phyloP scores from a whole-genome alignment of 2,329 filamentous ascomycete species.

The Didymella segeticola region DNA sequence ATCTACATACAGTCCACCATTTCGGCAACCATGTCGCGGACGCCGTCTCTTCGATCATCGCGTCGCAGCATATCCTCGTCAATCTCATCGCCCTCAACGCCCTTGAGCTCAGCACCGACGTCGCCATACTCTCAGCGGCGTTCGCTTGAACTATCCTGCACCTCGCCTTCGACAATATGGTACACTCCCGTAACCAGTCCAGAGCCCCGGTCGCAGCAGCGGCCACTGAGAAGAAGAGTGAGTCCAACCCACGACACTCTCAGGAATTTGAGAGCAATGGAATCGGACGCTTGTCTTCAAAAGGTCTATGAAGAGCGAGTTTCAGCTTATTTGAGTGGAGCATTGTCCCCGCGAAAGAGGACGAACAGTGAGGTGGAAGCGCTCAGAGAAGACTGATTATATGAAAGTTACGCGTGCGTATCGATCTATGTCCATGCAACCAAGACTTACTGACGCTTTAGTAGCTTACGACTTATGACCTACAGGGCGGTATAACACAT shows the following conservation, averaged over 20 bases:
- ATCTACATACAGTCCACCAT: constrained; percentile 20
- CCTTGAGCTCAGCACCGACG: constrained; percentile 10
- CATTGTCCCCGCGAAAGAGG: constrained; percentile 20
- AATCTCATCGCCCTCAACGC: constrained; percentile 2
- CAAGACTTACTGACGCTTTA: background rate
- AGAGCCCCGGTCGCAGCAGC: constrained; percentile 17
- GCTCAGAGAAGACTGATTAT: background rate
- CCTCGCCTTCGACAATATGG: constrained; percentile 9
- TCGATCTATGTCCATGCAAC: background rate
- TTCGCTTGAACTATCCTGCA: constrained; percentile 10
- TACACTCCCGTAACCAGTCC: constrained; percentile 16
- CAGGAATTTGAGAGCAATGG: constrained; percentile 42
- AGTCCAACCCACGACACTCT: constrained; percentile 31
- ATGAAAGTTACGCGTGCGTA: background rate
- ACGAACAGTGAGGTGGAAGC: background rate
- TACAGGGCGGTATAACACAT: background rate
- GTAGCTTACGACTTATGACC: background rate
- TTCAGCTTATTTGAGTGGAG: constrained; percentile 38
- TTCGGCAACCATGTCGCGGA: background rate
- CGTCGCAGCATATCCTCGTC: constrained; percentile 10
- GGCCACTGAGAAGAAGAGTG: constrained; percentile 21
- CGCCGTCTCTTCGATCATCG: constrained; percentile 11
- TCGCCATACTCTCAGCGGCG: constrained; percentile 7
- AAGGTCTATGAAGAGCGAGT: constrained; percentile 39
- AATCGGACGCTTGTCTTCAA: constrained; percentile 45